These are phyloP conservation scores for Microbotryum saponariae DNA, from an alignment of 1,284 basidiomycete genomes.

Conservation along the genomic window DNA sequence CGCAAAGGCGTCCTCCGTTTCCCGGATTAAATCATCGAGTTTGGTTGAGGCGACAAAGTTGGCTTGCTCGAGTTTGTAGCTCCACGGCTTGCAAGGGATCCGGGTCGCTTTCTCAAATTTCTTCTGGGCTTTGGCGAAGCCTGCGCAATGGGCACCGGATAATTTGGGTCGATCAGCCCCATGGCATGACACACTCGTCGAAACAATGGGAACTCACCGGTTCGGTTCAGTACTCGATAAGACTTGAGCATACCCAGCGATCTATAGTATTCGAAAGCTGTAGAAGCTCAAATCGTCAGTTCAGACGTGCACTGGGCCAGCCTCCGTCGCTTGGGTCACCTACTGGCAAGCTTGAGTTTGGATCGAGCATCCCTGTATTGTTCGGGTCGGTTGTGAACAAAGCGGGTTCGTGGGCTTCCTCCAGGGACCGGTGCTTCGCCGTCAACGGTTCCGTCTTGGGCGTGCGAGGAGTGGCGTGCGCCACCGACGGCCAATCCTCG, in stretches of 20 bases:
- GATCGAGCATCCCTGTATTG: conserved; percentile 23
- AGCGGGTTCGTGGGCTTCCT: neutral
- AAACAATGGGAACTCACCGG: conserved; percentile 2
- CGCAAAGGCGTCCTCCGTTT: conserved; percentile 31
- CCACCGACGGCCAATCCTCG: conserved; percentile 11
- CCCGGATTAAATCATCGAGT: conserved; percentile 29
- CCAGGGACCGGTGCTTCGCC: neutral
- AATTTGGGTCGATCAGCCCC: neutral
- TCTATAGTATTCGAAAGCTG: conserved; percentile 32
- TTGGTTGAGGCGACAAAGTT: conserved; percentile 41
- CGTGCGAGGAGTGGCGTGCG: neutral
- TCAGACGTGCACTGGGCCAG: too few species aligned
- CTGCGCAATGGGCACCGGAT: neutral
- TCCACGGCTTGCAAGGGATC: conserved; percentile 55
- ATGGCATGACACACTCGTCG: conserved; percentile 14
- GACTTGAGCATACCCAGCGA: conserved; percentile 30
- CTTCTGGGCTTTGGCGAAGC: conserved; percentile 50
- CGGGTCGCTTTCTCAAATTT: conserved; percentile 62
- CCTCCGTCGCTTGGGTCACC: neutral
- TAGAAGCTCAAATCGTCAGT: neutral
- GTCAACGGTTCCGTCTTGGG: neutral
- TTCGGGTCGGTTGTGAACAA: conserved; percentile 18
- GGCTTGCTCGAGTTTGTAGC: conserved; percentile 51
- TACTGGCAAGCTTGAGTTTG: conserved; percentile 31
- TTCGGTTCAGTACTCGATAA: conserved; percentile 28